phyloP scores from a whole-genome alignment of 2,329 filamentous ascomycete species.

The Pseudogymnoascus sp. region DNA sequence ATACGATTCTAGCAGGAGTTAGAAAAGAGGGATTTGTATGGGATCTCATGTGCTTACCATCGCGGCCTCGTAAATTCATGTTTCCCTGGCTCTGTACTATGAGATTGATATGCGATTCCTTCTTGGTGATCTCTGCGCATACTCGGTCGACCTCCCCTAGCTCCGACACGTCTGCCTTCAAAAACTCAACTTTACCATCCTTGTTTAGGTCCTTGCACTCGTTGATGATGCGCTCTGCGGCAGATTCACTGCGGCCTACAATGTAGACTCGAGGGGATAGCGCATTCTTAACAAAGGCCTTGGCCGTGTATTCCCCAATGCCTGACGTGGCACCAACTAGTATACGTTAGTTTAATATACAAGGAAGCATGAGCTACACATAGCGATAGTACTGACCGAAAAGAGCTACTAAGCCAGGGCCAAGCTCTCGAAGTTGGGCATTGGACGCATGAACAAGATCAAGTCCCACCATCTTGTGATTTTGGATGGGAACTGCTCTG shows the following conservation, averaged over 20 bases:
- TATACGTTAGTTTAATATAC: not conserved
- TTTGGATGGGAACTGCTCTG: not conserved
- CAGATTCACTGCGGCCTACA: conserved; percentile 39
- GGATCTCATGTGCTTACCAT: conserved; percentile 16
- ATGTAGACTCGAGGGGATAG: conserved; percentile 39
- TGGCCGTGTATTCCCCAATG: conserved; percentile 42
- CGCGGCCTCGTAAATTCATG: conserved; percentile 26
- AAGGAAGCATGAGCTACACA: not conserved
- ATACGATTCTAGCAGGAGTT: conserved; percentile 17
- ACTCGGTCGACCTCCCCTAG: conserved; percentile 42
- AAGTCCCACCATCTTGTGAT: conserved; percentile 21
- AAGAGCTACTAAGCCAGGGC: conserved; percentile 25
- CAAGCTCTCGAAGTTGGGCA: conserved; percentile 23
- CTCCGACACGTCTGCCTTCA: conserved; percentile 39
- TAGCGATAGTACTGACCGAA: conserved; percentile 18
- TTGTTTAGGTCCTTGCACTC: conserved; percentile 39
- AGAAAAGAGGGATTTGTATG: not conserved
- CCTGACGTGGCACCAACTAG: conserved; percentile 41
- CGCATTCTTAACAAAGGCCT: conserved; percentile 36
- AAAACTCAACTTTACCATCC: conserved; percentile 38
- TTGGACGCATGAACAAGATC: conserved; percentile 24
- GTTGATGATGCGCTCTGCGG: conserved; percentile 33
- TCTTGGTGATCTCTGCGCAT: conserved; percentile 42
- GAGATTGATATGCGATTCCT: conserved; percentile 47
- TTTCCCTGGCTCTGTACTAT: conserved; percentile 47